These are phyloP conservation scores for Manihot esculenta DNA, from an alignment of 441 rosid genomes.

Conservation along the genomic window DNA sequence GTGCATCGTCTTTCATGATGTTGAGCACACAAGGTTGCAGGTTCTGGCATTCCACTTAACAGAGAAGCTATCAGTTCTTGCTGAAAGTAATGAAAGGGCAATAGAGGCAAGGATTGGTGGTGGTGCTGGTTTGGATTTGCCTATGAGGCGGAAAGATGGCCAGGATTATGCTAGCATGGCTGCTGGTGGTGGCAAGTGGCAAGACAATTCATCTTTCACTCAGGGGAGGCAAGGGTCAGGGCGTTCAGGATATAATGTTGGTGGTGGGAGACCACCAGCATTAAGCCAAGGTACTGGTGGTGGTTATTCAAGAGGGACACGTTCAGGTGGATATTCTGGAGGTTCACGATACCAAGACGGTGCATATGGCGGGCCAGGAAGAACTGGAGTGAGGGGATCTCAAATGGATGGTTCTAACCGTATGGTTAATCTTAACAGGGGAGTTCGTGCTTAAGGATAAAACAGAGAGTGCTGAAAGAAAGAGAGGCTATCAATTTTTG, in stretches of 20 bases:
- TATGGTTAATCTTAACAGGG: conserved; percentile 71
- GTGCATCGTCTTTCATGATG: conserved; percentile 67
- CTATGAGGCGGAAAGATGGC: conserved; percentile 58
- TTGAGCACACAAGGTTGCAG: conserved; percentile 66
- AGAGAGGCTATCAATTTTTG: background rate
- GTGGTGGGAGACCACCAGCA: conserved; percentile 43
- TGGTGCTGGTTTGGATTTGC: conserved; percentile 60
- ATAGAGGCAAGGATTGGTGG: conserved; percentile 63
- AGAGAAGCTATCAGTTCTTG: conserved; percentile 53
- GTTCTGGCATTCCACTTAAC: conserved; percentile 73
- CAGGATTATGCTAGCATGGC: conserved; percentile 55
- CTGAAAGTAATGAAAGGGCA: conserved; percentile 75
- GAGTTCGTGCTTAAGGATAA: conserved; percentile 36
- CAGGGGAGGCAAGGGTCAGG: conserved; percentile 62
- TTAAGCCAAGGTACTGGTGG: conserved; percentile 39
- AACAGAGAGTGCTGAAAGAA: background rate
- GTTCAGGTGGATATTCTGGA: conserved; percentile 57
- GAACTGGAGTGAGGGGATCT: conserved; percentile 48
- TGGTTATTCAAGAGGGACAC: conserved; percentile 45
- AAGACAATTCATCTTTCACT: conserved; percentile 43
- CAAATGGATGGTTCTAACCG: conserved; percentile 61
- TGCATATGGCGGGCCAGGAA: conserved; percentile 28
- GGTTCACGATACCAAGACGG: conserved; percentile 32
- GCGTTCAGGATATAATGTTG: conserved; percentile 42
- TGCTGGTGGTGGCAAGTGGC: conserved; percentile 67